Evolutionary conservation across 176 grass and related monocot species (phyloP).

Genomic region (Aegilops sharonensis): DNA sequence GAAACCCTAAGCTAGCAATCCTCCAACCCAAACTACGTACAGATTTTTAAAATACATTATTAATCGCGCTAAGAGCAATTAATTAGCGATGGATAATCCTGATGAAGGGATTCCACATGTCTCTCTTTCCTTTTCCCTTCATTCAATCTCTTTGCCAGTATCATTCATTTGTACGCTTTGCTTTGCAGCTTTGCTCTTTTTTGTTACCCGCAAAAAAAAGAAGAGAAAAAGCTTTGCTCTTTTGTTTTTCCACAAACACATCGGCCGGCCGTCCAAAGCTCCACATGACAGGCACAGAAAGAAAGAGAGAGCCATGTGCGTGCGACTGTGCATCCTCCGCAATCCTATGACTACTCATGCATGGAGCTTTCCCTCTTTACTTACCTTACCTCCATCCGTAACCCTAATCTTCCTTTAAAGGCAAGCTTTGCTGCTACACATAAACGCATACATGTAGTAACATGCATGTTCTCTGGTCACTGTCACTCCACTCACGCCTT

Average conservation of each 20-base stretch:
- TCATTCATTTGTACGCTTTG: conserved; percentile 5
- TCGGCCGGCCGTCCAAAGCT: conserved; percentile 8
- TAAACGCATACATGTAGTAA: not conserved
- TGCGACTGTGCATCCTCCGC: not conserved
- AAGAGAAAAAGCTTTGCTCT: not conserved
- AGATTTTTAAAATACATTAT: too few species aligned
- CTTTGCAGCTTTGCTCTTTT: conserved; percentile 3
- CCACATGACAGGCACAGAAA: conserved; percentile 21
- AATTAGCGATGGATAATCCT: too few species aligned
- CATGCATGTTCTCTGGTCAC: not conserved
- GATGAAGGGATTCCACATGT: not conserved
- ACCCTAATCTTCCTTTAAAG: conserved; percentile 31
- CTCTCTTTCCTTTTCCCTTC: conserved; percentile 11
- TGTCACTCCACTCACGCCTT: not conserved
- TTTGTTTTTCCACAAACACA: conserved; percentile 6
- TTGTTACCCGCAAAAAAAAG: not conserved
- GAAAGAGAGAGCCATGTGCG: not conserved
- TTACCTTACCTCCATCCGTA: conserved; percentile 9
- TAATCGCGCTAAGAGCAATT: not conserved
- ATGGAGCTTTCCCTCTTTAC: conserved; percentile 25
- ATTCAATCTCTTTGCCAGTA: not conserved
- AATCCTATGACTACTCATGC: not conserved
- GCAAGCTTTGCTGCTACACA: not conserved
- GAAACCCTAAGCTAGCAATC: not conserved
- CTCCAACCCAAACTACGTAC: not conserved